A percentile compares a stretch with the other conserved stretches of the same genome.
Conservation (phyloP, 2,329 filamentous ascomycete genomes). For the Penicillium freii region DNA sequence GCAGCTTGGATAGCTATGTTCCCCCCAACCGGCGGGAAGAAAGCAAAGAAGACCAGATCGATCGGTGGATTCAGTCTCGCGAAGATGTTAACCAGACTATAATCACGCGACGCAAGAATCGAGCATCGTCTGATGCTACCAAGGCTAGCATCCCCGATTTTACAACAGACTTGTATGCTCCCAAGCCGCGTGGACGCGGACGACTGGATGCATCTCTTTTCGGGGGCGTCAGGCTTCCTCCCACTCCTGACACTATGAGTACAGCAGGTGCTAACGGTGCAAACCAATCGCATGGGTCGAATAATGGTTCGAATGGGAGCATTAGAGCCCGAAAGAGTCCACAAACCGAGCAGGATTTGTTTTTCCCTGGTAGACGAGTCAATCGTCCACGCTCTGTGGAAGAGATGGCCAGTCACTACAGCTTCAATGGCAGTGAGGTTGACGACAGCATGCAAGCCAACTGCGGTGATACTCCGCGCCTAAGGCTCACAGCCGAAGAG, state of each 20-base stretch:
- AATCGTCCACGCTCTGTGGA: constrained; percentile 36
- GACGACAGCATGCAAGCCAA: constrained; percentile 35
- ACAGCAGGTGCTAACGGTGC: constrained; percentile 34
- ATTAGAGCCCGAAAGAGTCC: constrained; percentile 31
- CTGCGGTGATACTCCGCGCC: constrained; percentile 32
- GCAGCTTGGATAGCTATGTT: constrained; percentile 19
- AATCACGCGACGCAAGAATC: constrained; percentile 18
- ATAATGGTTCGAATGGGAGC: constrained; percentile 36
- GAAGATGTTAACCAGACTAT: constrained; percentile 19
- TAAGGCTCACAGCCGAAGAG: constrained; percentile 22
- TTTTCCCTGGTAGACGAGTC: constrained; percentile 24
- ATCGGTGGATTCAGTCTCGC: constrained; percentile 34
- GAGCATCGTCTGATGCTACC: constrained; percentile 24
- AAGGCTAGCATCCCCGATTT: constrained; percentile 20
- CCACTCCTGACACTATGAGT: constrained; percentile 46
- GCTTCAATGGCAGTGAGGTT: constrained; percentile 30
- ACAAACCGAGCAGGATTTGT: constrained; percentile 17
- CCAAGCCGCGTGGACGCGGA: constrained; percentile 28
- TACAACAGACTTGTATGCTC: constrained; percentile 26
- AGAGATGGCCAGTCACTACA: constrained; percentile 33
- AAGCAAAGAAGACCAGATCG: constrained; percentile 28
- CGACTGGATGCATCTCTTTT: constrained; percentile 34
- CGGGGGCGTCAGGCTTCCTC: constrained; percentile 36
- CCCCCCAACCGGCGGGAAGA: constrained; percentile 17
- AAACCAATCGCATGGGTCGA: constrained; percentile 25